These are phyloP conservation scores for Elymus sibiricus DNA, from an alignment of 176 grass and related monocot species.

Conservation along the genomic window DNA sequence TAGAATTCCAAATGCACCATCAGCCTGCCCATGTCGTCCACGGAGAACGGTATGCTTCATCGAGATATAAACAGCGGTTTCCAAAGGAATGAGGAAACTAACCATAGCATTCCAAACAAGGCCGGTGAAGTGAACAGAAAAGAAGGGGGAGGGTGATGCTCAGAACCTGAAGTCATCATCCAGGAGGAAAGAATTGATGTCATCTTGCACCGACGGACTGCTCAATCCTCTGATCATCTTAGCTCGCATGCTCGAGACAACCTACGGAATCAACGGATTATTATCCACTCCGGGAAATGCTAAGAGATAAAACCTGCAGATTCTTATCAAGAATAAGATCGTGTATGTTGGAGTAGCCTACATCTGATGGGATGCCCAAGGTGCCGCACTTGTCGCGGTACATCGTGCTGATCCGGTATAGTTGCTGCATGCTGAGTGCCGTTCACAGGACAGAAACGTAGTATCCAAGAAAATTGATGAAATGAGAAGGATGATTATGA, in stretches of 20 bases:
- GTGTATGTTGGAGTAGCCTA: constrained; percentile 5
- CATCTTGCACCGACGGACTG: constrained; percentile 35
- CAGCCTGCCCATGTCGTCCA: constrained; percentile 44
- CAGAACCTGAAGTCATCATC: constrained; percentile 61
- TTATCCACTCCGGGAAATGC: neutral
- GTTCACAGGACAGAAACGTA: neutral
- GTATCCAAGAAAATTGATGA: neutral
- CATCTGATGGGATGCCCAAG: constrained; percentile 50
- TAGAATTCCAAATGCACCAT: constrained; percentile 20
- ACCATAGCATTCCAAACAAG: neutral
- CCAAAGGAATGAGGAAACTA: neutral
- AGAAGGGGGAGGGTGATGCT: neutral
- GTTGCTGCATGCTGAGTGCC: constrained; percentile 55
- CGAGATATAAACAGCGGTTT: neutral
- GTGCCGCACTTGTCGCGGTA: constrained; percentile 61
- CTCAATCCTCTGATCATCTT: constrained; percentile 46
- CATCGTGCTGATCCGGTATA: constrained; percentile 68
- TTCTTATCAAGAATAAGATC: neutral
- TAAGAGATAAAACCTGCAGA: neutral
- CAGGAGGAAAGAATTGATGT: constrained; percentile 66
- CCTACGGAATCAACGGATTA: constrained; percentile 11
- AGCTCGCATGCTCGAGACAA: constrained; percentile 43
- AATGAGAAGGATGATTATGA: no score
- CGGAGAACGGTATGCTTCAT: constrained; percentile 53
- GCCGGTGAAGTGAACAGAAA: no score